Evolutionary conservation across 78 protist genomes (phyloP), one percentile per base, ranked within the genome.

Genomic region (Pelomyxa schiedti): DNA sequence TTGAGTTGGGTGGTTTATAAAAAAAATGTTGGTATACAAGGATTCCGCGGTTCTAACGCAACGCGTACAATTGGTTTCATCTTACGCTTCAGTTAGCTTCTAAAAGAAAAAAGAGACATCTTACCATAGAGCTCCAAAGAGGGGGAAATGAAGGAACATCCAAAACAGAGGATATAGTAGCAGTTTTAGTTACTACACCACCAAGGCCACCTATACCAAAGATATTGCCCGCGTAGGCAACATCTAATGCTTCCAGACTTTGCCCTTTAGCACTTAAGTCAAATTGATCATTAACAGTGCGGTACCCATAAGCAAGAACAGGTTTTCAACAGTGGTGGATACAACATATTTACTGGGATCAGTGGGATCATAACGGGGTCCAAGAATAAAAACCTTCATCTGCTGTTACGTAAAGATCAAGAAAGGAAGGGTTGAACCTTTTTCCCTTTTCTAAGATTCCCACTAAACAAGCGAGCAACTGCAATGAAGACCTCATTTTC

Each of bases 181-280:
- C 96, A 0, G 81, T 36, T 42, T 93, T 93, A 43, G 79, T 47
- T 8, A 93, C 79, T 1, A 3, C 3, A 7, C 42, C 82, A 0
- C 69, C 96, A 30, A 95, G 72, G 0, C 96, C 98, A 3, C 88
- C 95, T 6, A 96, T 80, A 53, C 96, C 99, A 63, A 81, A 76
- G n/a, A 96, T 58, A 35, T 52, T 76, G 40, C 99, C 99, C 0
- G 97, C 95, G 1, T 86, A 71, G 5, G 84, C 95, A 1, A 32
- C n/a, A 35, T 42, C 80, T 16, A 90, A 77, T 6, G 71, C 43
- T 42, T 83, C 92, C 35, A n/a, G n/a, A n/a, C n/a, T n/a, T n/a
- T n/a, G n/a, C n/a, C n/a, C n/a, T n/a, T n/a, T n/a, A n/a, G n/a
- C n/a, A n/a, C n/a, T n/a, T n/a, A n/a, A n/a, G n/a, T n/a, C n/a